phyloP scores from a whole-genome alignment of 345 rosid species.

The Moricandia arvensis region DNA sequence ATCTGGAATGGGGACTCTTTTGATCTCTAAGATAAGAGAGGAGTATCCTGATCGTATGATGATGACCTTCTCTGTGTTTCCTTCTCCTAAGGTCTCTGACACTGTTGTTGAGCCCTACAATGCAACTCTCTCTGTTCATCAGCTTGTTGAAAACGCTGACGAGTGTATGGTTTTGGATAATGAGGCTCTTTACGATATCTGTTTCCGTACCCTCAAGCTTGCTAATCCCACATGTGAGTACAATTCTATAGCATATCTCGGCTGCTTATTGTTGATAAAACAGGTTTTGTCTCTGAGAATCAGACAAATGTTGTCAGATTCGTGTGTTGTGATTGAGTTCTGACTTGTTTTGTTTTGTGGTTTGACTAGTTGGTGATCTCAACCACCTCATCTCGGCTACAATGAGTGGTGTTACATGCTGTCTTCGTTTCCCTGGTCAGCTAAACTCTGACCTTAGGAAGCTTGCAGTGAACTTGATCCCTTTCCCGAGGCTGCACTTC shows the following conservation, averaged over 20 bases:
- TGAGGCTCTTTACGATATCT: conserved; percentile 46
- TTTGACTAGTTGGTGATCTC: conserved; percentile 41
- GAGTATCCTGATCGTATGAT: conserved; percentile 49
- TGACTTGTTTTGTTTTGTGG: conserved; percentile 21
- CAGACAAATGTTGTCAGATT: too few relatives aligned
- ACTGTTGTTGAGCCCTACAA: conserved; percentile 47
- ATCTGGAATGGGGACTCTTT: conserved; percentile 46
- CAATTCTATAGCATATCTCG: background rate
- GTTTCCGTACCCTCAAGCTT: conserved; percentile 44
- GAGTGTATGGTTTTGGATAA: conserved; percentile 46
- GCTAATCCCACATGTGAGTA: conserved; percentile 42
- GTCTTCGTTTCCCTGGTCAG: conserved; percentile 48
- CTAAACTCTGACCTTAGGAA: conserved; percentile 45
- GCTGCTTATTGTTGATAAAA: too few relatives aligned
- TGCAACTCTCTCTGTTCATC: conserved; percentile 45
- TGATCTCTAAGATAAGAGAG: conserved; percentile 42
- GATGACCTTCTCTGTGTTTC: conserved; percentile 44
- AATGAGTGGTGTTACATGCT: conserved; percentile 46
- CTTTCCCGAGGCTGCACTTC: conserved; percentile 43
- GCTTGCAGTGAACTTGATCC: conserved; percentile 43
- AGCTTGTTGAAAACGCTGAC: conserved; percentile 44
- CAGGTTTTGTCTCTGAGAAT: too few relatives aligned
- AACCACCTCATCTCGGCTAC: conserved; percentile 47
- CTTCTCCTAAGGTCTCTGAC: conserved; percentile 48
- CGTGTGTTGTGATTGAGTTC: background rate